These are phyloP conservation scores for Hanseniaspora hatyaiensis DNA, from an alignment of 805 yeast genomes.

Conservation along the genomic window DNA sequence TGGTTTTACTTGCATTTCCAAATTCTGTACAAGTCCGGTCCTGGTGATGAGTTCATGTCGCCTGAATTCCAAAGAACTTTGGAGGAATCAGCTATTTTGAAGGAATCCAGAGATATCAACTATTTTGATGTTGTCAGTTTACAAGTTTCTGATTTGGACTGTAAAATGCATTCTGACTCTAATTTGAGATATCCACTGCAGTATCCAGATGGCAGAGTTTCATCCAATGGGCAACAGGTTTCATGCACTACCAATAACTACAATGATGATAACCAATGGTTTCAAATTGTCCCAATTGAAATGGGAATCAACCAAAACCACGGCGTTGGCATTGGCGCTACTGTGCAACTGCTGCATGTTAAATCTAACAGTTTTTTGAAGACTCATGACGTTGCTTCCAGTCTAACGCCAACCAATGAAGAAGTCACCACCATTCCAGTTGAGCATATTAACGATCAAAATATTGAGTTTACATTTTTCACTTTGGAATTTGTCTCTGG, in stretches of 20 bases:
- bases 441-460: conserved; percentile 45
- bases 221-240: conserved; percentile 90
- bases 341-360: conserved; percentile 68
- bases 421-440: conserved; percentile 68
- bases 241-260: conserved; percentile 44
- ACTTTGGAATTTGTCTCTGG: conserved; percentile 51
- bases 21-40: conserved; percentile 74
- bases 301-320: conserved; percentile 35
- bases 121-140: conserved; percentile 67
- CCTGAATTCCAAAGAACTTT: conserved; percentile 87
- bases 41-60: conserved; percentile 94
- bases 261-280: conserved; percentile 57
- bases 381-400: conserved; percentile 95
- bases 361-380: conserved; percentile 67
- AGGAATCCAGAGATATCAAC: conserved; percentile 57
- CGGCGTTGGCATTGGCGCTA: conserved; percentile 57
- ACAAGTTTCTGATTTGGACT: conserved; percentile 67
- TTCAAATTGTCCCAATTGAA: conserved; percentile 67
- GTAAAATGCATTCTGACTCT: conserved; percentile 60
- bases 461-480: conserved; percentile 67
- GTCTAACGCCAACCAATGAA: conserved; percentile 80
- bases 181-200: conserved; percentile 60
- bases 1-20: conserved; percentile 91
- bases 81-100: conserved; percentile 68
- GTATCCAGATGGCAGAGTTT: conserved; percentile 90